Evolutionary conservation across 805 yeast genomes (phyloP).

Genomic region (Yarrowia sp.): DNA sequence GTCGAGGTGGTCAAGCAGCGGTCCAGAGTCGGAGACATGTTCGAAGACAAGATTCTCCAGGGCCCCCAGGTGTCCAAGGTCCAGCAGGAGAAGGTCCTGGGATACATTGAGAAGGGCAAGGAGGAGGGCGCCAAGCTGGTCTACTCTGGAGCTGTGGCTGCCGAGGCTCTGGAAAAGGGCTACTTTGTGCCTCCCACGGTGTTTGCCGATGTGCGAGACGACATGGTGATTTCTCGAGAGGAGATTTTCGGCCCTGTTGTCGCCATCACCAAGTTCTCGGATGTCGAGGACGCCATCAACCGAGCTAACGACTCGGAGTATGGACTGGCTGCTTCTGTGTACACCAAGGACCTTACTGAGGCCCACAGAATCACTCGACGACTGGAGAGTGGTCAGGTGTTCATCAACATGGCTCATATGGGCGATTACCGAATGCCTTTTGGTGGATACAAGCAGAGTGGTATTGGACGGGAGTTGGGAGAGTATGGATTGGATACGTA

Average conservation of each 20-base stretch:
- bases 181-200: conserved; percentile 78
- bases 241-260: conserved; percentile 93
- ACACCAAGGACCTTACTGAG: conserved; percentile 67
- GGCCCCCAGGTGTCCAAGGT: conserved; percentile 88
- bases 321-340: conserved; percentile 85
- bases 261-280: conserved; percentile 67
- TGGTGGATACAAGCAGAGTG: conserved; percentile 82
- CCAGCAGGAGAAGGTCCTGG: conserved; percentile 78
- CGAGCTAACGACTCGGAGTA: conserved; percentile 79
- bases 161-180: conserved; percentile 57
- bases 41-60: conserved; percentile 73
- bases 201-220: conserved; percentile 71
- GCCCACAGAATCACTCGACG: conserved; percentile 70
- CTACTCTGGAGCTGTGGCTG: conserved; percentile 73
- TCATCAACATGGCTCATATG: conserved; percentile 76
- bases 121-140: conserved; percentile 82
- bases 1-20: conserved; percentile 57
- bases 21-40: conserved; percentile 72
- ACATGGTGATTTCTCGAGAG: conserved; percentile 73
- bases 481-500: conserved; percentile 73
- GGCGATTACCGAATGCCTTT: conserved; percentile 74
- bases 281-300: conserved; percentile 70
- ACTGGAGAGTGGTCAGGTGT: conserved; percentile 71
- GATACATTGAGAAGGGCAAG: conserved; percentile 77
- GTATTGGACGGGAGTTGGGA: conserved; percentile 83